A percentile compares a stretch with the other conserved stretches of the same genome.
Evolutionary conservation across 768 basidiomycete genomes (phyloP).

Genomic region (Rhodotorula graminis): DNA sequence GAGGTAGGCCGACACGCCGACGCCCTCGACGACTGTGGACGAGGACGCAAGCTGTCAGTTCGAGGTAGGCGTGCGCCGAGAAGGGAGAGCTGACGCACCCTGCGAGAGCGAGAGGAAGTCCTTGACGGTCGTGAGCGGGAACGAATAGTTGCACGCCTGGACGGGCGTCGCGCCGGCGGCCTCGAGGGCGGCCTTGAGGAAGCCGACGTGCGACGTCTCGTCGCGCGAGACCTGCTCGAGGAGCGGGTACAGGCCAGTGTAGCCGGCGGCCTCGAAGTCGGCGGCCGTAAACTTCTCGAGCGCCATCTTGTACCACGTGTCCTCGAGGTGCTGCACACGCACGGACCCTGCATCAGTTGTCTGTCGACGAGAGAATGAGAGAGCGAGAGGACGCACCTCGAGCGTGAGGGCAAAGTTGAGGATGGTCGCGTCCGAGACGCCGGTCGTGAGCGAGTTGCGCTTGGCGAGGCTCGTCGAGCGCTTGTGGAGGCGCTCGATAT

Average conservation of each 20-base stretch:
- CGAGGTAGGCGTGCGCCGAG: neutral
- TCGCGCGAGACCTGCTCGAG: slow-evolving; percentile 47
- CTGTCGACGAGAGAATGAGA: no score
- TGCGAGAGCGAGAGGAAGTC: slow-evolving; percentile 56
- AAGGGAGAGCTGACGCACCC: neutral
- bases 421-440: slow-evolving; percentile 32
- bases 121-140: slow-evolving; percentile 52
- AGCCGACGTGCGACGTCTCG: slow-evolving; percentile 57
- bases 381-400: neutral
- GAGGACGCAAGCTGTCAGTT: neutral
- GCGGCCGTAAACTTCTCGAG: slow-evolving; percentile 51
- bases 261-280: slow-evolving; percentile 51
- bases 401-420: slow-evolving; percentile 40
- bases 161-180: slow-evolving; percentile 51
- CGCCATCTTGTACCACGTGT: slow-evolving; percentile 36
- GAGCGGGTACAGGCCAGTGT: slow-evolving; percentile 45
- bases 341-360: no score
- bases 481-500: slow-evolving; percentile 8
- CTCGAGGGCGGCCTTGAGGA: slow-evolving; percentile 52
- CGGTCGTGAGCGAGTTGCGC: slow-evolving; percentile 29
- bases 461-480: slow-evolving; percentile 6
- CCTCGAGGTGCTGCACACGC: slow-evolving; percentile 26
- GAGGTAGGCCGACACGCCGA: slow-evolving; percentile 42
- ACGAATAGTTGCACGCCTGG: slow-evolving; percentile 56
- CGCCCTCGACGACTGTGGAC: neutral